These are phyloP conservation scores for Capsella rubella DNA, from an alignment of 441 rosid species.

Conservation along the genomic window DNA sequence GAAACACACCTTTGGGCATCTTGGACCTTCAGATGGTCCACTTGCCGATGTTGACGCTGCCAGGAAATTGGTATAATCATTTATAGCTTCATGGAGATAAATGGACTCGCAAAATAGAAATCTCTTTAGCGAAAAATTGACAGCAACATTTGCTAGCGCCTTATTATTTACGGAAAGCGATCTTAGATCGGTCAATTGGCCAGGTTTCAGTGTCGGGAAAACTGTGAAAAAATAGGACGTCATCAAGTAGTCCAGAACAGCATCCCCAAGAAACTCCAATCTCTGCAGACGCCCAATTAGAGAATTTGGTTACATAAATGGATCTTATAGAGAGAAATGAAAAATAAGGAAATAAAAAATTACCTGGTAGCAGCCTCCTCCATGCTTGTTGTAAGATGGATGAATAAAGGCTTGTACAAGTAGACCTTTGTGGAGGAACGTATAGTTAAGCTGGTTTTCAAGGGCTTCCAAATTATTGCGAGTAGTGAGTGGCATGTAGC, in stretches of 20 bases:
- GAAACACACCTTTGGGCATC: slow-evolving; percentile 84
- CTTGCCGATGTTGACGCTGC: slow-evolving; percentile 49
- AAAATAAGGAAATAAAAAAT: slow-evolving; percentile 21
- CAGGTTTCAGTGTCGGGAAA: slow-evolving; percentile 92
- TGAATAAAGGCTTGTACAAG: slow-evolving; percentile 90
- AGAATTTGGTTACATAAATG: slow-evolving; percentile 32
- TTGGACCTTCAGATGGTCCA: slow-evolving; percentile 64
- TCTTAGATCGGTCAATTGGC: slow-evolving; percentile 94
- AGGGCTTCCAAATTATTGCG: slow-evolving; percentile 55
- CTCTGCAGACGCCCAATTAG: slow-evolving; percentile 59
- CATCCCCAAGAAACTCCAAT: slow-evolving; percentile 99
- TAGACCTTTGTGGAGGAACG: slow-evolving; percentile 78
- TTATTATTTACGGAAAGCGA: slow-evolving; percentile 82
- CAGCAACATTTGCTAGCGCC: slow-evolving; percentile 84
- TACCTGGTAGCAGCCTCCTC: slow-evolving; percentile 99
- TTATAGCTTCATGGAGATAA: slow-evolving; percentile 63
- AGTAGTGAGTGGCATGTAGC: slow-evolving; percentile 63
- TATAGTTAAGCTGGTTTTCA: slow-evolving; percentile 62
- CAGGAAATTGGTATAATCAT: slow-evolving; percentile 61
- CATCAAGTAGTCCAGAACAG: slow-evolving; percentile 93
- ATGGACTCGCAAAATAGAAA: slow-evolving; percentile 73
- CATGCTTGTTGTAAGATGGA: slow-evolving; percentile 88
- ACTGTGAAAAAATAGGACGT: slow-evolving; percentile 83
- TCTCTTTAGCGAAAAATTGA: slow-evolving; percentile 62
- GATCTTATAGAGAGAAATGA: slow-evolving; percentile 33